A percentile compares a stretch with the other conserved stretches of the same genome.
Conservation (phyloP, 2,329 filamentous ascomycete genomes). For the Pestalotiopsis sp. region DNA sequence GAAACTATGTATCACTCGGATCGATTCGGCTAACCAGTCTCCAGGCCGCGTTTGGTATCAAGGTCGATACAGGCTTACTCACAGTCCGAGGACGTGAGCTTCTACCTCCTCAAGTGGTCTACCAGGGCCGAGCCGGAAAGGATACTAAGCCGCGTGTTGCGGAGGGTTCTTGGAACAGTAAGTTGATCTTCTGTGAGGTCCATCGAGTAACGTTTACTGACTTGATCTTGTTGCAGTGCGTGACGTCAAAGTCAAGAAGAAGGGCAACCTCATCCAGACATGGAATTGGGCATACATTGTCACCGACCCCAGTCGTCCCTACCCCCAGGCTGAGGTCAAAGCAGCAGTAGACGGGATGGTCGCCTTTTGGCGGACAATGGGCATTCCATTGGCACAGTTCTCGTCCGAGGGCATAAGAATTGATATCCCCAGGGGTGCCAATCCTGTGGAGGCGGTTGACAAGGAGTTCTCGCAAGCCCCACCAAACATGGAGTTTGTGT, state of each 20-base stretch:
- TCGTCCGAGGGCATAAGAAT: background rate
- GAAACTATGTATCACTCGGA: background rate
- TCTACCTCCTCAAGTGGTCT: slow-evolving; percentile 60
- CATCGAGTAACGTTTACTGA: background rate
- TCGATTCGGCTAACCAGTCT: background rate
- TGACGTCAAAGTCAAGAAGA: slow-evolving; percentile 56
- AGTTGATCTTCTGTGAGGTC: background rate
- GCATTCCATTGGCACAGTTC: background rate
- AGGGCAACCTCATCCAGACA: slow-evolving; percentile 45
- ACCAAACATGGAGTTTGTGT: background rate
- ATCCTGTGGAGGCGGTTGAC: background rate
- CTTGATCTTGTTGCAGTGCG: slow-evolving; percentile 39
- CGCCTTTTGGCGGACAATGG: slow-evolving; percentile 5
- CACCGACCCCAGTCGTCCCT: background rate
- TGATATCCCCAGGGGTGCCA: background rate
- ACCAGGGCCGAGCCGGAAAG: slow-evolving; percentile 41
- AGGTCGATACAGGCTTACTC: slow-evolving; percentile 63
- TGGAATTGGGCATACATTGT: slow-evolving; percentile 56
- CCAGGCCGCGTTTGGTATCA: slow-evolving; percentile 61
- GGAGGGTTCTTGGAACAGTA: slow-evolving; percentile 69
- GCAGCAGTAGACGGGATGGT: slow-evolving; percentile 4
- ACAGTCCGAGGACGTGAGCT: slow-evolving; percentile 76
- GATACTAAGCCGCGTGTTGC: slow-evolving; percentile 33
- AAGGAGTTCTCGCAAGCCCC: background rate
- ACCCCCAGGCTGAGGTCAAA: slow-evolving; percentile 7